These are phyloP conservation scores for barley (Hordeum vulgare) DNA, from an alignment of 176 grass and related monocot genomes.

Conservation along the genomic window MorexV3_pseudomolecules_assembly NC_058520.1:88325130-88325629, in stretches of 20 bases:
- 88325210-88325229: constrained; percentile 65
- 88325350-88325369: constrained; percentile 57
- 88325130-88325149: constrained; percentile 46
- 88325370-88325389: constrained; percentile 39
- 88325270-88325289: constrained; percentile 55
- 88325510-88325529: constrained; percentile 77
- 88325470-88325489: constrained; percentile 59
- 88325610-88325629: constrained; percentile 50
- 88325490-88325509: constrained; percentile 65
- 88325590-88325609: constrained; percentile 42
- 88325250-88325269: constrained; percentile 43
- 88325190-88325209: constrained; percentile 47
- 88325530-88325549: constrained; percentile 69
- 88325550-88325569: constrained; percentile 78
- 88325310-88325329: constrained; percentile 56
- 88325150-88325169: constrained; percentile 52
- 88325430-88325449: constrained; percentile 57
- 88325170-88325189: constrained; percentile 53
- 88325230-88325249: constrained; percentile 63
- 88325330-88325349: constrained; percentile 83
- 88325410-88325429: constrained; percentile 92
- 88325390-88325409: constrained; percentile 69
- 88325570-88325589: constrained; percentile 57
- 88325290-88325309: constrained; percentile 54
- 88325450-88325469: constrained; percentile 57